Percentiles rank a stretch among this genome's conserved stretches.
Evolutionary conservation across 2,329 filamentous ascomycete species (phyloP).

Genomic region (Cercospora citrullina): DNA sequence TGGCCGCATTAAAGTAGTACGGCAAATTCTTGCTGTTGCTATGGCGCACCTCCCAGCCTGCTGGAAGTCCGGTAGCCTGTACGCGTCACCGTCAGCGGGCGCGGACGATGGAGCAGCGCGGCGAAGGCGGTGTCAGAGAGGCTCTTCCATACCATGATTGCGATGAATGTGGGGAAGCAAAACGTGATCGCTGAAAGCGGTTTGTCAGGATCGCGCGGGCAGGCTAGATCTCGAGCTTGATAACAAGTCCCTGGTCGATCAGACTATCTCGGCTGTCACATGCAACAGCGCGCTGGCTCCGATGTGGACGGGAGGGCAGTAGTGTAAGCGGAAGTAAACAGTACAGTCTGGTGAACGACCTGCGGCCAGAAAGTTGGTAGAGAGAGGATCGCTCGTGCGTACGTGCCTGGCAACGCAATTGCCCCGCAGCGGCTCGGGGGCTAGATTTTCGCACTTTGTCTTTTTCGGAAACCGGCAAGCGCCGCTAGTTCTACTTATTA

Average conservation of each 20-base stretch:
- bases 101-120: neutral
- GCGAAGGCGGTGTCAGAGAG: neutral
- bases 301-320: neutral
- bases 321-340: neutral
- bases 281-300: neutral
- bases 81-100: slow-evolving; percentile 1
- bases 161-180: slow-evolving; percentile 12
- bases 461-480: neutral
- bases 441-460: neutral
- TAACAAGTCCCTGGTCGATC: neutral
- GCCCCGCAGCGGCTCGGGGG: neutral
- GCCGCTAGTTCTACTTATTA: neutral
- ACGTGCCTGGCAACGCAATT: neutral
- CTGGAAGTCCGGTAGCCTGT: slow-evolving; percentile 37
- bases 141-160: slow-evolving; percentile 11
- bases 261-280: slow-evolving; percentile 4
- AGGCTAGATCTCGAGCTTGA: slow-evolving; percentile 11
- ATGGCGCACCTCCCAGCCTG: slow-evolving; percentile 75
- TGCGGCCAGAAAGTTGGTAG: neutral
- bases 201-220: slow-evolving; percentile 2
- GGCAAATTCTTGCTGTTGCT: slow-evolving; percentile 98
- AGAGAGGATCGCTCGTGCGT: neutral
- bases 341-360: neutral
- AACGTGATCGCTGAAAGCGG: slow-evolving; percentile 13
- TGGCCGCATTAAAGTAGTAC: slow-evolving; percentile 92